A percentile compares a stretch with the other conserved stretches of the same genome.
Conservation (phyloP, 768 basidiomycete genomes). For the Sutorius australiensis region DNA sequence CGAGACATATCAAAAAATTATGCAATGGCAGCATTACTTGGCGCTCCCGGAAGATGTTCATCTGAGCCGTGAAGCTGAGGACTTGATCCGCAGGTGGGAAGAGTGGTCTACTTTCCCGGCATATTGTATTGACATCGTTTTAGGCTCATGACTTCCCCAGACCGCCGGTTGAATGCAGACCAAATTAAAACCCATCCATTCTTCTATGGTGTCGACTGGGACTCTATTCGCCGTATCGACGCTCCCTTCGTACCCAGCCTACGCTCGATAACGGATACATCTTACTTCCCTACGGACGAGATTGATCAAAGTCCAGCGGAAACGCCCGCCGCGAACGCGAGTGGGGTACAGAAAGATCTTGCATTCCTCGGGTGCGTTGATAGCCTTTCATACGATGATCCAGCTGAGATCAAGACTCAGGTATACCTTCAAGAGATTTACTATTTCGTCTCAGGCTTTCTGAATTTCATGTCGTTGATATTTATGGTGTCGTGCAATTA, state of each 20-base stretch:
- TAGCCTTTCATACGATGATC: not conserved
- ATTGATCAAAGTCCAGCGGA: conserved; percentile 70
- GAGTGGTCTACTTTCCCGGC: not conserved
- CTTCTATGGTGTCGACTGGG: conserved; percentile 97
- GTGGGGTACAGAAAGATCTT: conserved; percentile 51
- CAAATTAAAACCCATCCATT: conserved; percentile 91
- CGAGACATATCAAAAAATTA: conserved; percentile 97
- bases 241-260: conserved; percentile 96
- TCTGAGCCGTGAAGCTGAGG: conserved; percentile 86
- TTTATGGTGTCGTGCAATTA: not conserved
- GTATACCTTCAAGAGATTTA: conserved; percentile 79
- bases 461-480: conserved; percentile 19
- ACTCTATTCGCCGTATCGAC: conserved; percentile 79
- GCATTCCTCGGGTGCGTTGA: conserved; percentile 60
- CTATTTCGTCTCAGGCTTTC: conserved; percentile 56
- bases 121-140: conserved; percentile 4
- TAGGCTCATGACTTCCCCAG: conserved; percentile 81
- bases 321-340: conserved; percentile 33
- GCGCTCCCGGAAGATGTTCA: conserved; percentile 93
- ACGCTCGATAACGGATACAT: conserved; percentile 90
- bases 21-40: conserved; percentile 87
- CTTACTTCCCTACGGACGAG: conserved; percentile 97
- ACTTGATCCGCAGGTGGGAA: conserved; percentile 74
- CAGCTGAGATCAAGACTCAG: conserved; percentile 33
- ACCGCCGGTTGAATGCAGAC: conserved; percentile 73